A percentile compares a stretch with the other conserved stretches of the same genome.
Evolutionary conservation across 2,329 filamentous ascomycete genomes (phyloP).

Genomic region (Nemania diffusa): DNA sequence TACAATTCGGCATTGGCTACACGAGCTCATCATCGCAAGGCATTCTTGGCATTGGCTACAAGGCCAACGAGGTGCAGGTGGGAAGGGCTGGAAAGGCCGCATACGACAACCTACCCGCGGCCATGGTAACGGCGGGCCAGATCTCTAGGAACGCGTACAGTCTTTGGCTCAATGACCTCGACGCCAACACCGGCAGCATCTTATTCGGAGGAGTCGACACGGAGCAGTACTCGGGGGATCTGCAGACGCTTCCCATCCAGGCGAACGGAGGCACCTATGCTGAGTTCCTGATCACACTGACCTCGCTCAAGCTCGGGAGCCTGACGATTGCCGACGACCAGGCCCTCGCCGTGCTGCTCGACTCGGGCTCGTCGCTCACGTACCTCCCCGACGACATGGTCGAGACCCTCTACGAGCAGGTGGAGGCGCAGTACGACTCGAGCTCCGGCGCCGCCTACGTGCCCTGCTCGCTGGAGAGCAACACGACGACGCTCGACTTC

Average conservation of each 20-base stretch:
- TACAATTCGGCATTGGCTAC: slow-evolving; percentile 82
- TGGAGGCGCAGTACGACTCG: slow-evolving; percentile 62
- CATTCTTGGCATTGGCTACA: slow-evolving; percentile 87
- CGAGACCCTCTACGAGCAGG: slow-evolving; percentile 57
- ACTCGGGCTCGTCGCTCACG: slow-evolving; percentile 75
- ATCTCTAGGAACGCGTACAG: slow-evolving; percentile 77
- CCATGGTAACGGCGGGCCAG: slow-evolving; percentile 67
- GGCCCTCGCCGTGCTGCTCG: slow-evolving; percentile 73
- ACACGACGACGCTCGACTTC: slow-evolving; percentile 60
- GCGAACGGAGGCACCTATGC: slow-evolving; percentile 60
- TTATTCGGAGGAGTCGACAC: slow-evolving; percentile 81
- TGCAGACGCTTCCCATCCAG: slow-evolving; percentile 76
- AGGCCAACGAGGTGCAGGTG: slow-evolving; percentile 79
- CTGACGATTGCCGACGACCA: slow-evolving; percentile 57
- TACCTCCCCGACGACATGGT: slow-evolving; percentile 69
- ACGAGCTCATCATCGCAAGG: slow-evolving; percentile 70
- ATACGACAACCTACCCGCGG: slow-evolving; percentile 77
- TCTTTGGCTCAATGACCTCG: slow-evolving; percentile 79
- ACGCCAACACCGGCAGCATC: slow-evolving; percentile 72
- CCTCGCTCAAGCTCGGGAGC: slow-evolving; percentile 61
- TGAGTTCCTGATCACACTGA: slow-evolving; percentile 77
- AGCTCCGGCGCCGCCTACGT: slow-evolving; percentile 68
- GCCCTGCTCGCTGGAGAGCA: slow-evolving; percentile 62
- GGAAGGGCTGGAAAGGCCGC: slow-evolving; percentile 61
- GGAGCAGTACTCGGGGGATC: slow-evolving; percentile 68